phyloP scores from a whole-genome alignment of 2,329 filamentous ascomycete genomes.

The Penicillium polonicum region DNA sequence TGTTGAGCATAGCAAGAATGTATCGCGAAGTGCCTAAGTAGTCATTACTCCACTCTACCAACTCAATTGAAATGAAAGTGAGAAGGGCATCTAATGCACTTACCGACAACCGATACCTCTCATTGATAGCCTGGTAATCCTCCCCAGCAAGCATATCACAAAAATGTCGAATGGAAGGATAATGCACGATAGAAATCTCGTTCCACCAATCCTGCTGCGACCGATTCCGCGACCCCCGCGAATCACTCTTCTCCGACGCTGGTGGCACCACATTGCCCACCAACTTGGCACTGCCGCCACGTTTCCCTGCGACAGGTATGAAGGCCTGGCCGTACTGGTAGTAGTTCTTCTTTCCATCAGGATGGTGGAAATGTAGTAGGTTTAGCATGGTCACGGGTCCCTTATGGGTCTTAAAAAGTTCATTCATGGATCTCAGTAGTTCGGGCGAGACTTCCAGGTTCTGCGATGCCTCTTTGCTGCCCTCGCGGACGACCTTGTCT shows the following conservation, averaged over 20 bases:
- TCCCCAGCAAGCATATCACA: conserved; percentile 59
- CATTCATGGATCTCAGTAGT: conserved; percentile 51
- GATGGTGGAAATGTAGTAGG: conserved; percentile 55
- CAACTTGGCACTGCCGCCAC: conserved; percentile 61
- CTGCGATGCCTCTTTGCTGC: conserved; percentile 42
- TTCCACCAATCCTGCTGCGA: conserved; percentile 52
- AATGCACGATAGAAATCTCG: conserved; percentile 64
- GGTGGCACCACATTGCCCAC: conserved; percentile 56
- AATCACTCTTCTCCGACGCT: conserved; percentile 21
- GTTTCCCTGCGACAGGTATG: conserved; percentile 48
- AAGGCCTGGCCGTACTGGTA: conserved; percentile 54
- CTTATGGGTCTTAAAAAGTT: conserved; percentile 29
- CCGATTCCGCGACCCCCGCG: conserved; percentile 20
- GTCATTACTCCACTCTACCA: conserved; percentile 4
- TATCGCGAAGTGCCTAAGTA: conserved; percentile 49
- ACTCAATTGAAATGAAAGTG: not conserved
- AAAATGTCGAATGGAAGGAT: conserved; percentile 62
- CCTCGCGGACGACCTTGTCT: conserved; percentile 14
- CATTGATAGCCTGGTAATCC: conserved; percentile 61
- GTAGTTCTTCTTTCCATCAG: conserved; percentile 54
- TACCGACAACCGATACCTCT: conserved; percentile 49
- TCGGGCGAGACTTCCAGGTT: conserved; percentile 56
- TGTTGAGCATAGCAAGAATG: conserved; percentile 54
- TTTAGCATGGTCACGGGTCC: conserved; percentile 63
- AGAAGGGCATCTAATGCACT: conserved; percentile 12